A percentile compares a stretch with the other conserved stretches of the same genome.
These are phyloP conservation scores for Ophiostoma montium DNA, from an alignment of 2,329 filamentous ascomycete species.

Conservation along the genomic window DNA sequence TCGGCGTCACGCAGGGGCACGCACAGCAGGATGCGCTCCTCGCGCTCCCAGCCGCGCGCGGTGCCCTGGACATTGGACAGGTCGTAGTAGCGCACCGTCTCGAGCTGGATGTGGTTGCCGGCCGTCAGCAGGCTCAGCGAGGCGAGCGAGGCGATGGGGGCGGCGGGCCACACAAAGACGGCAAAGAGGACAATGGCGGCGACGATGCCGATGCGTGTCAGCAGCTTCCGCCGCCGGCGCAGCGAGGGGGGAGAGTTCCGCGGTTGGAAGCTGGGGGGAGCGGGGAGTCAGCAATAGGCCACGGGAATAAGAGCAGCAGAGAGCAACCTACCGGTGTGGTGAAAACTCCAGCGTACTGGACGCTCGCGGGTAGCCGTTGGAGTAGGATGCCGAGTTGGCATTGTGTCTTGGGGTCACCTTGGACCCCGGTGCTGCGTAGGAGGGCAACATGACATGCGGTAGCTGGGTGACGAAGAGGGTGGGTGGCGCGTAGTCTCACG, in stretches of 20 bases:
- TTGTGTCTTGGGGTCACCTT: constrained; percentile 81
- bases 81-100: constrained; percentile 96
- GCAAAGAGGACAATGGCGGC: constrained; percentile 49
- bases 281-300: constrained; percentile 30
- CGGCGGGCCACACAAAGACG: constrained; percentile 62
- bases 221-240: constrained; percentile 57
- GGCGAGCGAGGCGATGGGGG: constrained; percentile 43
- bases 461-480: not conserved
- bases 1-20: constrained; percentile 89
- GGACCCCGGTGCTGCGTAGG: constrained; percentile 38
- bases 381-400: constrained; percentile 47
- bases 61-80: constrained; percentile 83
- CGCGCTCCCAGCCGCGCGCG: constrained; percentile 85
- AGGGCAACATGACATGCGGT: constrained; percentile 38
- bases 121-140: constrained; percentile 58
- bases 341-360: constrained; percentile 69
- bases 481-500: not conserved
- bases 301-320: too few relatives aligned
- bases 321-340: constrained; percentile 84
- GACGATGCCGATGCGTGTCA: constrained; percentile 51
- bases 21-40: constrained; percentile 88
- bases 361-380: constrained; percentile 68
- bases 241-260: constrained; percentile 58
- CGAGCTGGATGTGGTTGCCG: constrained; percentile 61
- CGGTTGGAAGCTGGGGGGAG: constrained; percentile 76